These are phyloP conservation scores for Amylocarpus encephaloides DNA, from an alignment of 2,329 filamentous ascomycete species.

Conservation along the genomic window DNA sequence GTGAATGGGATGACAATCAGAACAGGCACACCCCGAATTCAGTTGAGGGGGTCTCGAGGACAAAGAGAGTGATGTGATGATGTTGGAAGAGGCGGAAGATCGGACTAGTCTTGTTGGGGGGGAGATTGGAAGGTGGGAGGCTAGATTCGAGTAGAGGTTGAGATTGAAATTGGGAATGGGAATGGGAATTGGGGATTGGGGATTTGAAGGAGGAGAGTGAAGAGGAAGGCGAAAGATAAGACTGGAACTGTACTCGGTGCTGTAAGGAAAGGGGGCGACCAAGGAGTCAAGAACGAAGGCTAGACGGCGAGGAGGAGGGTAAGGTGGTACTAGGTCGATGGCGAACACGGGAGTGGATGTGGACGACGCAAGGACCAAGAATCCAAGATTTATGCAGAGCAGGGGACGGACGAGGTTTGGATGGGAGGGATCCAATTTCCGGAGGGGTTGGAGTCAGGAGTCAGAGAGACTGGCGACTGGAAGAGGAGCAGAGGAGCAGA, in stretches of 20 bases:
- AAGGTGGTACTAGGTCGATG: not conserved
- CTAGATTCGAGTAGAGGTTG: not conserved
- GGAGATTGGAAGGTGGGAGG: not conserved
- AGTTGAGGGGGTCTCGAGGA: not conserved
- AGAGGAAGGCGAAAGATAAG: not conserved
- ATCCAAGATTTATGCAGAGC: not conserved
- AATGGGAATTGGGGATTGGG: slow-evolving; percentile 1
- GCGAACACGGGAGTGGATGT: not conserved
- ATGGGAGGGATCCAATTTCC: not conserved
- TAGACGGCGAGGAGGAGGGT: not conserved
- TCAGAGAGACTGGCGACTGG: too few relatives aligned
- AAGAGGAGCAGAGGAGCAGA: not conserved
- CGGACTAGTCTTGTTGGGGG: slow-evolving; percentile 1
- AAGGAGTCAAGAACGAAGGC: not conserved
- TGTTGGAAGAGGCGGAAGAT: slow-evolving; percentile 1
- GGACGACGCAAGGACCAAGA: not conserved
- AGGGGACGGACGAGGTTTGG: not conserved
- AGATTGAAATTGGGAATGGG: not conserved
- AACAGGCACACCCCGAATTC: slow-evolving; percentile 5
- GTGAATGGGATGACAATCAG: slow-evolving; percentile 7
- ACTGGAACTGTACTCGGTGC: not conserved
- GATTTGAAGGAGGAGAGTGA: slow-evolving; percentile 3
- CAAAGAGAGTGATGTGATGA: slow-evolving; percentile 7
- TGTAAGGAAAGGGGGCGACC: too few relatives aligned
- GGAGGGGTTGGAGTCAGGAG: too few relatives aligned